Evolutionary conservation across 257 asterid genomes (phyloP).

Genomic region (Datura wrightii): DNA sequence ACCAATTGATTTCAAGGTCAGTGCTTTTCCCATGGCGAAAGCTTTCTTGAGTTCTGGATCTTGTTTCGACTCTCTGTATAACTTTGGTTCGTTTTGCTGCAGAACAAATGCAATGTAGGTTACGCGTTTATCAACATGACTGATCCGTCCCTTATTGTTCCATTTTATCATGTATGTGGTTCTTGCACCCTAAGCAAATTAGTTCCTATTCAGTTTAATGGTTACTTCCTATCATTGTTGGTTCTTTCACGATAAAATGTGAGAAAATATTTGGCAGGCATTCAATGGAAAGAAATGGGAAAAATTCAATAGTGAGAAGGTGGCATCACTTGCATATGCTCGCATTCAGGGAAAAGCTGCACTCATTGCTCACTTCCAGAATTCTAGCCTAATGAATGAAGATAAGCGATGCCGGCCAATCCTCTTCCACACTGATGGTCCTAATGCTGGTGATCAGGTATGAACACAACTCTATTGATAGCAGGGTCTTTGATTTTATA

Average conservation of each 20-base stretch:
- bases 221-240: not conserved
- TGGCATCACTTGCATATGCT: slow-evolving; percentile 96
- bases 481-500: not conserved
- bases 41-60: slow-evolving; percentile 25
- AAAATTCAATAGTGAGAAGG: slow-evolving; percentile 97
- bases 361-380: slow-evolving; percentile 96
- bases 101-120: slow-evolving; percentile 99
- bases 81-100: slow-evolving; percentile 47
- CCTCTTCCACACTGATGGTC: slow-evolving; percentile 98
- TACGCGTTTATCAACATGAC: slow-evolving; percentile 99
- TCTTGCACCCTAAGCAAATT: slow-evolving; percentile 16
- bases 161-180: slow-evolving; percentile 74
- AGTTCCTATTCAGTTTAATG: slow-evolving; percentile 7
- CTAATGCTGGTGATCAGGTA: slow-evolving; percentile 99
- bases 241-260: not conserved
- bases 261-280: slow-evolving; percentile 54
- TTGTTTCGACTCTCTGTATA: slow-evolving; percentile 34
- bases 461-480: not conserved
- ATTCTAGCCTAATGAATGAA: slow-evolving; percentile 99
- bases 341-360: slow-evolving; percentile 98
- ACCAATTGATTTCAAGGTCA: slow-evolving; percentile 96
- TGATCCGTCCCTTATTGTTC: slow-evolving; percentile 79
- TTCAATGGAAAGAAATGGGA: slow-evolving; percentile 99
- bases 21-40: slow-evolving; percentile 35
- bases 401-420: slow-evolving; percentile 99